Base-by-base conservation (phyloP, 1,284 basidiomycete genomes). In the Puccinia polysora region DNA sequence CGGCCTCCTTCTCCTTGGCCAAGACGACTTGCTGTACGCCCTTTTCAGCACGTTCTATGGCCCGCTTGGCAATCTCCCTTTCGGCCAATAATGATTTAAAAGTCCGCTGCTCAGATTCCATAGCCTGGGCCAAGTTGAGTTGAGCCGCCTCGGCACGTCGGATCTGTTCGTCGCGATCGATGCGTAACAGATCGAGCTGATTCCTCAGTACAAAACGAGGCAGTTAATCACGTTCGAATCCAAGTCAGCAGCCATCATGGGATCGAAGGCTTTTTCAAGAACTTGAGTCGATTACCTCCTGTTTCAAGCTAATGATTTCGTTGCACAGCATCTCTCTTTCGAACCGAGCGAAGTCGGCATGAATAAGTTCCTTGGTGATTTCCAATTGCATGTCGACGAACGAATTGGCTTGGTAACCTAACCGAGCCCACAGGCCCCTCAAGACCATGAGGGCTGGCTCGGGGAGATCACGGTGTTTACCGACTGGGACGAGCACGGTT, bases 321-420 rank as follows among this genome's bases (percentile, higher is more conserved):
- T 73, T 73, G 32, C 70, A 65, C 3, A 73, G 53, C 62, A 73
- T 65, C 43, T 73, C 60, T 10, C 62, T 40, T 25, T 73, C 70
- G 25, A 65, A 73, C 36, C 32, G 55, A 10, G 70, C 70, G 40
- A 73, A 73, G 28, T 73, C 70, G 4, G 70, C 70, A 25, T 56
- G 36, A 18, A 15, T n/a, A 12, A 73, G 52, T 40, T 73, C 70
- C 47, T 59, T 65, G 6, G 30, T 28, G 30, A 73, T 73, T 59
- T 73, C 70, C 15, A 65, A 20, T 58, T 73, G 70, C 70, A 73
- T 73, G 5, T 65, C 70, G 8, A 63, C 53, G 45, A 73, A 73
- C 14, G 62, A 55, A 45, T 62, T 36, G 8, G 50, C 60, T 18
- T 65, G 38, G 20, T 73, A 73, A 4, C 70, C 70, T 4, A 73